These are phyloP conservation scores for Suillus plorans DNA, from an alignment of 768 basidiomycete species.

Conservation along the genomic window DNA sequence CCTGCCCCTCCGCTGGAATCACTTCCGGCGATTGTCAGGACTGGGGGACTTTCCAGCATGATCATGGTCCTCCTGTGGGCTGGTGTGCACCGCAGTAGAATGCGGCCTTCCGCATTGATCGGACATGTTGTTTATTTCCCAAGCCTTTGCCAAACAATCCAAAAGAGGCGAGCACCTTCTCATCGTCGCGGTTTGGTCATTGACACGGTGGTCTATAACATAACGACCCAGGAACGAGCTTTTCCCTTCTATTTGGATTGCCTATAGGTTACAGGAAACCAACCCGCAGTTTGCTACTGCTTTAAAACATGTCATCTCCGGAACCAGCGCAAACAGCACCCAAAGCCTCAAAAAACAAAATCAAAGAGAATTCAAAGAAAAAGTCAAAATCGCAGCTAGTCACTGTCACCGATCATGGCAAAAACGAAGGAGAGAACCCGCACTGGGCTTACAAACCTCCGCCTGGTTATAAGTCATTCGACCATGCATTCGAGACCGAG, in stretches of 20 bases:
- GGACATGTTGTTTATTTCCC: neutral
- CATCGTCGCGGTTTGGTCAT: neutral
- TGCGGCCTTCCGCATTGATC: neutral
- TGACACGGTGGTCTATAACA: neutral
- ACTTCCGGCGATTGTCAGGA: slow-evolving; percentile 77
- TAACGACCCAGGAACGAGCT: neutral
- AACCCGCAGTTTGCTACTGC: neutral
- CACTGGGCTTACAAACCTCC: slow-evolving; percentile 66
- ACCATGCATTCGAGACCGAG: slow-evolving; percentile 42
- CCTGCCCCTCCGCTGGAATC: slow-evolving; percentile 88
- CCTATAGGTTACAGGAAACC: neutral
- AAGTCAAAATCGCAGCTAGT: slow-evolving; percentile 7
- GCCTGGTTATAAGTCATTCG: slow-evolving; percentile 45
- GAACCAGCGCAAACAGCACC: slow-evolving; percentile 13
- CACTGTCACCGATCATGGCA: slow-evolving; percentile 29
- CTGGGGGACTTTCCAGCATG: slow-evolving; percentile 24
- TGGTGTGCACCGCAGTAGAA: too few species aligned
- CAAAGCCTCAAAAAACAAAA: slow-evolving; percentile 11
- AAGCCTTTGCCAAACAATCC: slow-evolving; percentile 21
- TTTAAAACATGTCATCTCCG: slow-evolving; percentile 24
- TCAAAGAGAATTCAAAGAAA: slow-evolving; percentile 18
- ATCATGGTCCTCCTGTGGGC: neutral
- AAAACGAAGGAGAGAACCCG: slow-evolving; percentile 54
- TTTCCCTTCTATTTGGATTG: neutral
- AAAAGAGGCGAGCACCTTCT: slow-evolving; percentile 3